phyloP scores from a whole-genome alignment of 179 eudicot species.

The Beta corolliflora region DNA sequence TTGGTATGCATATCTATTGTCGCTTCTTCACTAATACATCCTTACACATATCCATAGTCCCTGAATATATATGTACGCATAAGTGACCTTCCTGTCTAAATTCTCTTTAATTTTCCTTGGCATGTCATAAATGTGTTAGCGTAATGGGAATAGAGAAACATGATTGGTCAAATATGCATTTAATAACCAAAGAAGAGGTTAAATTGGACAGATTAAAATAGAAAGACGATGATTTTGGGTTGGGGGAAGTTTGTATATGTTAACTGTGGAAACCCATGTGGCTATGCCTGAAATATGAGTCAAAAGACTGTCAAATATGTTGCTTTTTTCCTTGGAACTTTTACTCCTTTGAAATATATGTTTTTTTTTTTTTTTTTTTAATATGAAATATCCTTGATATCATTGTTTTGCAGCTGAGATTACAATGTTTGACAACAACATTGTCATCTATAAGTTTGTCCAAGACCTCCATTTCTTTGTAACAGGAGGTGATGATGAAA shows the following conservation, averaged over 20 bases:
- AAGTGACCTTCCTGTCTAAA: too few relatives aligned
- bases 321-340: neutral
- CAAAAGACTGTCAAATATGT: neutral
- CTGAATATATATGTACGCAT: too few relatives aligned
- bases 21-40: too few relatives aligned
- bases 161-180: neutral
- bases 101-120: too few relatives aligned
- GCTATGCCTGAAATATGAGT: neutral
- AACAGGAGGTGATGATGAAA: conserved; percentile 96
- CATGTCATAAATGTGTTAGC: neutral
- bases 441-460: conserved; percentile 77
- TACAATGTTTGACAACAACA: conserved; percentile 73
- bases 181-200: neutral
- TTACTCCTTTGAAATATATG: too few relatives aligned
- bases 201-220: neutral
- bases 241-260: neutral
- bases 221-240: neutral
- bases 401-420: conserved; percentile 70
- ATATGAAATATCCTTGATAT: conserved; percentile 1
- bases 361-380: neutral
- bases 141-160: neutral
- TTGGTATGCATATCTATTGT: neutral
- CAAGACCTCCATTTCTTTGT: conserved; percentile 96
- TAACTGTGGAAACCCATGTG: neutral
- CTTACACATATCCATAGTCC: too few relatives aligned